phyloP scores from a whole-genome alignment of 306 rosid species.

The Cicer pinnatifidum region DNA sequence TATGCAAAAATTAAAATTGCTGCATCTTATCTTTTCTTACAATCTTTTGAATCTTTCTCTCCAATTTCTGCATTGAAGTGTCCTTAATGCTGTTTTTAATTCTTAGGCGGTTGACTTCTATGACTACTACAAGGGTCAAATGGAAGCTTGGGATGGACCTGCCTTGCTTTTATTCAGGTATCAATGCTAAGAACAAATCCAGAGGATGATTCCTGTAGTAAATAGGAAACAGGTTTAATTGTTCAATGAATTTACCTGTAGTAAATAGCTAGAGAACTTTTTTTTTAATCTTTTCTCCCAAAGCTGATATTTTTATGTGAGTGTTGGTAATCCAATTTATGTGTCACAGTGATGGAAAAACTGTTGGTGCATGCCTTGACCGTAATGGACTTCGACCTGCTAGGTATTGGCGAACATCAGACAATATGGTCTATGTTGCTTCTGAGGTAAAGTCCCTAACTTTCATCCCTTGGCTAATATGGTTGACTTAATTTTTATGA shows the following conservation, averaged over 20 bases:
- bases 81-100: constrained; percentile 38
- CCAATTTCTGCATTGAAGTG: constrained; percentile 32
- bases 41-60: constrained; percentile 28
- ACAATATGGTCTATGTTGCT: constrained; percentile 95
- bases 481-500: constrained; percentile 38
- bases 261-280: constrained; percentile 1
- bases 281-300: constrained; percentile 13
- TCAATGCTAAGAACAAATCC: constrained; percentile 16
- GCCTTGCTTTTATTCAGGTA: constrained; percentile 98
- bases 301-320: constrained; percentile 40
- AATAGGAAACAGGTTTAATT: constrained; percentile 19
- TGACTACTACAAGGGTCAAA: constrained; percentile 99
- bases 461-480: constrained; percentile 41
- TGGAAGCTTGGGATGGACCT: constrained; percentile 99
- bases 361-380: constrained; percentile 97
- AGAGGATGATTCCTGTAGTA: constrained; percentile 26
- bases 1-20: constrained; percentile 22
- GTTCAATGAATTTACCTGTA: constrained; percentile 8
- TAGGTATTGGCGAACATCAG: constrained; percentile 98
- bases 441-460: constrained; percentile 79
- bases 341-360: constrained; percentile 90
- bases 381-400: constrained; percentile 99
- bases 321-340: constrained; percentile 44
- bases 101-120: constrained; percentile 84
- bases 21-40: constrained; percentile 35